Conservation (phyloP, 306 rosid species). For the Fagus crenata region DNA sequence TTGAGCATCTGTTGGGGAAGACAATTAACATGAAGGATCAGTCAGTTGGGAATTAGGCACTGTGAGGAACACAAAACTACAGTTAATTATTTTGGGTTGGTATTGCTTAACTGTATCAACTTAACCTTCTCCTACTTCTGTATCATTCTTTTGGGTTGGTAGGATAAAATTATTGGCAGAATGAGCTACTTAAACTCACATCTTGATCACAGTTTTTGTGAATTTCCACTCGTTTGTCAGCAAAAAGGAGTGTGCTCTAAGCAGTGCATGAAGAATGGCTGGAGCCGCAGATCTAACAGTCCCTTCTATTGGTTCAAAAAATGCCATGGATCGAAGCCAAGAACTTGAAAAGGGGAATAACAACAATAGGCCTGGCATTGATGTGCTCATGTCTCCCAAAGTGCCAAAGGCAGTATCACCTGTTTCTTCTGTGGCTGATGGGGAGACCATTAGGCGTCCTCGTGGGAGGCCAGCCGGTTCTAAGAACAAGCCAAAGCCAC, state of each 20-base stretch:
- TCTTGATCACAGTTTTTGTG: constrained; percentile 21
- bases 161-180: constrained; percentile 40
- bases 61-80: constrained; percentile 22
- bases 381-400: constrained; percentile 43
- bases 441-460: constrained; percentile 59
- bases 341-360: constrained; percentile 49
- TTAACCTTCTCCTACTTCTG: constrained; percentile 60
- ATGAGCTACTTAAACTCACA: constrained; percentile 48
- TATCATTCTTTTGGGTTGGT: constrained; percentile 59
- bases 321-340: constrained; percentile 52
- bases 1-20: constrained; percentile 50
- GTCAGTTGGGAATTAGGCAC: constrained; percentile 55
- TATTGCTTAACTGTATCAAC: constrained; percentile 30
- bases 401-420: constrained; percentile 56
- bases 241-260: constrained; percentile 7
- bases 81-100: constrained; percentile 41
- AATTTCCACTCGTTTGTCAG: constrained; percentile 5
- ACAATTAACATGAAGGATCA: constrained; percentile 56
- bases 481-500: constrained; percentile 73
- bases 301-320: constrained; percentile 28
- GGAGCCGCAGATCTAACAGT: constrained; percentile 32
- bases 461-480: constrained; percentile 73
- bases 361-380: constrained; percentile 46
- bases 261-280: constrained; percentile 30
- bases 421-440: constrained; percentile 52